phyloP scores from a whole-genome alignment of 169 alveolate genomes.

The Plasmodium vinckei region DNA sequence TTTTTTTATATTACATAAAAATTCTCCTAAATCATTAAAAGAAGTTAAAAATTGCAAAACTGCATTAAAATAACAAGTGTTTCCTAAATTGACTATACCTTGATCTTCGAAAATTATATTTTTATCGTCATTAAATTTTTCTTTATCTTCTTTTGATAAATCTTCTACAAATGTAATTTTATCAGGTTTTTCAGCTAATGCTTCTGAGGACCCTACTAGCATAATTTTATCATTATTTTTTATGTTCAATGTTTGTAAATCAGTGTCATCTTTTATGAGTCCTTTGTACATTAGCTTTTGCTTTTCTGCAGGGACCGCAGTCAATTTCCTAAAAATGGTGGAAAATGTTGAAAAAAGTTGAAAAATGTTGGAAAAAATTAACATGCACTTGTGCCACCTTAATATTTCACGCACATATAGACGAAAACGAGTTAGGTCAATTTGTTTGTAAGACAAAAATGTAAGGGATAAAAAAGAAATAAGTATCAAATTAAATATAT shows the following conservation, averaged over 20 bases:
- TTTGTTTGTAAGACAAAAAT: too few relatives aligned
- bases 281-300: slow-evolving; percentile 93
- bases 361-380: background rate
- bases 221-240: slow-evolving; percentile 88
- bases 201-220: slow-evolving; percentile 94
- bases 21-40: slow-evolving; percentile 82
- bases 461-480: too few relatives aligned
- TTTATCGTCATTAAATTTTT: slow-evolving; percentile 82
- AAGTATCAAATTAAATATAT: too few relatives aligned
- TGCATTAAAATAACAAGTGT: slow-evolving; percentile 96
- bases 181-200: slow-evolving; percentile 84
- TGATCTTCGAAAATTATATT: slow-evolving; percentile 64
- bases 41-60: slow-evolving; percentile 89
- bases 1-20: slow-evolving; percentile 67
- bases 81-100: slow-evolving; percentile 95
- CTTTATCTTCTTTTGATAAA: slow-evolving; percentile 93
- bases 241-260: slow-evolving; percentile 83
- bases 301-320: slow-evolving; percentile 94
- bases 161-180: slow-evolving; percentile 93
- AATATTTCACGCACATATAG: too few relatives aligned
- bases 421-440: too few relatives aligned
- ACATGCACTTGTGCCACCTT: too few relatives aligned
- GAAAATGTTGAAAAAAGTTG: background rate
- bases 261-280: slow-evolving; percentile 87
- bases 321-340: slow-evolving; percentile 80